Evolutionary conservation across 306 rosid species (phyloP).

Genomic region (Prunus dulcis): DNA sequence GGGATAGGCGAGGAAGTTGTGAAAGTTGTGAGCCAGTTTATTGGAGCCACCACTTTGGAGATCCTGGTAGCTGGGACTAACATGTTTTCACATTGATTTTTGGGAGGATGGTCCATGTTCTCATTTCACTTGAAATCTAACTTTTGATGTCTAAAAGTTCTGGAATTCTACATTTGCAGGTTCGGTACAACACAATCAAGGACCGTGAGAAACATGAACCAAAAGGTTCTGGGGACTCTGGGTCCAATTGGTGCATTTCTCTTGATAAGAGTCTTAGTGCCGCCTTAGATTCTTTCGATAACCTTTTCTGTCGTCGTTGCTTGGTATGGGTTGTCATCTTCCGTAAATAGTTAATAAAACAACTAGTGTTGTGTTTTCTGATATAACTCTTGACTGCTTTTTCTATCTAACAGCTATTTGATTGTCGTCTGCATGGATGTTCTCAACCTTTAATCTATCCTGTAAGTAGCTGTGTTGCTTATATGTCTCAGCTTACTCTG

Average conservation of each 20-base stretch:
- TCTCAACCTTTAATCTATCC: constrained; percentile 74
- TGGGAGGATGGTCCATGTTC: constrained; percentile 12
- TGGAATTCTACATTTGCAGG: constrained; percentile 47
- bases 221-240: constrained; percentile 42
- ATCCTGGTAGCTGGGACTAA: constrained; percentile 59
- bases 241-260: constrained; percentile 46
- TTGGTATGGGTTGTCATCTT: constrained; percentile 53
- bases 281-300: constrained; percentile 93
- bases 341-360: constrained; percentile 9
- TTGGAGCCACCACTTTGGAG: constrained; percentile 66
- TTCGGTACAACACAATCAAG: constrained; percentile 59
- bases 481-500: constrained; percentile 7
- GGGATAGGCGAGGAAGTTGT: constrained; percentile 70
- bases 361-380: constrained; percentile 5
- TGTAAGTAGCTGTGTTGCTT: constrained; percentile 47
- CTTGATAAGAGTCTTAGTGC: constrained; percentile 73
- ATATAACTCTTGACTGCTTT: constrained; percentile 26
- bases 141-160: constrained; percentile 11
- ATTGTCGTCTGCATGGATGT: constrained; percentile 93
- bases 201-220: constrained; percentile 38
- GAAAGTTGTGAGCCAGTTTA: constrained; percentile 61
- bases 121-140: constrained; percentile 7
- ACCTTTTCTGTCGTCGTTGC: constrained; percentile 96
- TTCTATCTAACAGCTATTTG: constrained; percentile 68
- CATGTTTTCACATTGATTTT: constrained; percentile 7